These are phyloP conservation scores for Westerdykella ornata DNA, from an alignment of 2,329 filamentous ascomycete species.

Conservation along the genomic window DNA sequence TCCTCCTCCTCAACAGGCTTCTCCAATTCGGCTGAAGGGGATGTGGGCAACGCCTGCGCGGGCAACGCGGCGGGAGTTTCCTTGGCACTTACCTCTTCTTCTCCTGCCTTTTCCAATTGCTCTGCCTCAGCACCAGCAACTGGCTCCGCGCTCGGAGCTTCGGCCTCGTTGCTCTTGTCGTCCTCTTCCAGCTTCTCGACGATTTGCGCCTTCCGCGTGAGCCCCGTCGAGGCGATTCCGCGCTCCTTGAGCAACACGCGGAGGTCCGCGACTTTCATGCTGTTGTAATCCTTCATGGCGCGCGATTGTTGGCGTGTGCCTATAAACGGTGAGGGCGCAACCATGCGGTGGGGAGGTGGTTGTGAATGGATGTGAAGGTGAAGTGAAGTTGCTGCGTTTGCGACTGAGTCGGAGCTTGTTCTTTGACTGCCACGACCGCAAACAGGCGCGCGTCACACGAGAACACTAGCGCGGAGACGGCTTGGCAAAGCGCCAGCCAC, in stretches of 20 bases:
- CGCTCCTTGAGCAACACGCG: slow-evolving; percentile 43
- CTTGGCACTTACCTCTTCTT: not conserved
- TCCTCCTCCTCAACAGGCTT: slow-evolving; percentile 5
- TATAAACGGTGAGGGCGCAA: not conserved
- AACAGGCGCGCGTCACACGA: not conserved
- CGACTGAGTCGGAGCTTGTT: not conserved
- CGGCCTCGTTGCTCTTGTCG: slow-evolving; percentile 12
- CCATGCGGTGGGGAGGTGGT: not conserved
- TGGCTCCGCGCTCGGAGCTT: slow-evolving; percentile 8
- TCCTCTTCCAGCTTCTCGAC: slow-evolving; percentile 41
- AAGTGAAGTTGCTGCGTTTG: not conserved
- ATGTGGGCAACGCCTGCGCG: not conserved
- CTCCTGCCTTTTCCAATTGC: slow-evolving; percentile 1
- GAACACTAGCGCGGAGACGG: too few species aligned
- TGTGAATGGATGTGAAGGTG: not conserved
- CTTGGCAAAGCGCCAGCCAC: too few species aligned
- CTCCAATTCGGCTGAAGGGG: slow-evolving; percentile 2
- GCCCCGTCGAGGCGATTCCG: slow-evolving; percentile 40
- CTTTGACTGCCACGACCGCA: not conserved
- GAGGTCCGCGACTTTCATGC: slow-evolving; percentile 43
- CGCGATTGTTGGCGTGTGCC: not conserved
- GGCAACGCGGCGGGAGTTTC: slow-evolving; percentile 8
- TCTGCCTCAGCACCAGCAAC: slow-evolving; percentile 3
- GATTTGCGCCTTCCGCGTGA: slow-evolving; percentile 45
- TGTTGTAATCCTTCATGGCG: slow-evolving; percentile 40